A percentile compares a stretch with the other conserved stretches of the same genome.
phyloP scores from a whole-genome alignment of 2,329 filamentous ascomycete genomes.

The Penicillium sp. region DNA sequence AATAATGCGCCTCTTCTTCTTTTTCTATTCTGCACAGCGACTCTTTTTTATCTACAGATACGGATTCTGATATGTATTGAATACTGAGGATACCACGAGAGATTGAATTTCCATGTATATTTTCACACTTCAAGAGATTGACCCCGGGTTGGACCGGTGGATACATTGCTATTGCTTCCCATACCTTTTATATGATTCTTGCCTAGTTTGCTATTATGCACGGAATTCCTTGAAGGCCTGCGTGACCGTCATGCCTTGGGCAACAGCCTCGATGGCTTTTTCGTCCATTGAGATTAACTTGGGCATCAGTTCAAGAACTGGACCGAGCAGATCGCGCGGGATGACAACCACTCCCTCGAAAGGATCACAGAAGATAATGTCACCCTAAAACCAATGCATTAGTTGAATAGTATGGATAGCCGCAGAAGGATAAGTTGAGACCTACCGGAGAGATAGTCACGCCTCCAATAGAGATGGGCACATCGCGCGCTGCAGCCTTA shows the following conservation, averaged over 20 bases:
- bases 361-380: constrained; percentile 72
- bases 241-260: constrained; percentile 63
- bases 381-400: constrained; percentile 50
- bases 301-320: constrained; percentile 66
- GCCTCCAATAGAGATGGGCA: constrained; percentile 45
- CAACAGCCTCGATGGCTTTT: constrained; percentile 68
- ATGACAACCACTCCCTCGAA: constrained; percentile 72
- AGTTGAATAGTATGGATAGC: background rate
- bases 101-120: constrained; percentile 18
- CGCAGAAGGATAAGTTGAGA: background rate
- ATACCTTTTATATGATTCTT: background rate
- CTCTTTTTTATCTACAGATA: constrained; percentile 18
- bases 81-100: constrained; percentile 26
- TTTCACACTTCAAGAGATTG: constrained; percentile 3
- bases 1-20: constrained; percentile 13
- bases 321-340: constrained; percentile 62
- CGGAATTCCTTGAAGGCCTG: constrained; percentile 69
- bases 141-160: background rate
- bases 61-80: constrained; percentile 25
- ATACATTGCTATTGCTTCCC: background rate
- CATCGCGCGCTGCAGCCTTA: constrained; percentile 45
- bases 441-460: constrained; percentile 48
- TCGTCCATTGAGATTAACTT: constrained; percentile 58
- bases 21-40: constrained; percentile 27
- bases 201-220: background rate